phyloP scores from a whole-genome alignment of 495 filamentous ascomycete genomes.

The Polyplosphaeria fusca region DNA sequence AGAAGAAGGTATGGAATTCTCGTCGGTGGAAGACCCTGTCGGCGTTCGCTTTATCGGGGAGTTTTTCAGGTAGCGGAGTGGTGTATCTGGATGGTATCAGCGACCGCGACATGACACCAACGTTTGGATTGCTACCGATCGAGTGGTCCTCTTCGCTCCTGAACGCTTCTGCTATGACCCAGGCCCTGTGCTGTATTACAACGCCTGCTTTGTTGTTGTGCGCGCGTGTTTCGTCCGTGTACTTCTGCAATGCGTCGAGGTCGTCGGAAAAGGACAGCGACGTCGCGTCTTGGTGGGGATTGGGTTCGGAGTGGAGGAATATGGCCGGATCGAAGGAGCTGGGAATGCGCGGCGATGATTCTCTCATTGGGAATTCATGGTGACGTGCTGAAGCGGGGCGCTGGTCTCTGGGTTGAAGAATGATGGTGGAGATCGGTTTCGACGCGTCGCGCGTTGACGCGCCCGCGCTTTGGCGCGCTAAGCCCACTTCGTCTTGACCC shows the following conservation, averaged over 20 bases:
- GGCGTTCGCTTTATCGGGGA: neutral
- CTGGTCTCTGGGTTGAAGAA: no score
- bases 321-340: slow-evolving; percentile 56
- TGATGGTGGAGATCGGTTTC: no score
- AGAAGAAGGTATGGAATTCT: slow-evolving; percentile 27
- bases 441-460: neutral
- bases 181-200: slow-evolving; percentile 63
- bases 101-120: neutral
- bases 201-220: slow-evolving; percentile 50
- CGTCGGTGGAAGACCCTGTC: slow-evolving; percentile 10
- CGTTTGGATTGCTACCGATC: slow-evolving; percentile 39
- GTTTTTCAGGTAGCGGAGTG: slow-evolving; percentile 2
- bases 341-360: slow-evolving; percentile 29
- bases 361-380: slow-evolving; percentile 10
- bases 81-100: slow-evolving; percentile 26
- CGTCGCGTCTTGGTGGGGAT: slow-evolving; percentile 17
- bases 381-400: no score
- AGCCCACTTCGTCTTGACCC: no score
- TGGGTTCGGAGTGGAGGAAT: slow-evolving; percentile 50
- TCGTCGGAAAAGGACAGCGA: slow-evolving; percentile 56
- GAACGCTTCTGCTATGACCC: slow-evolving; percentile 58
- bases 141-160: slow-evolving; percentile 58
- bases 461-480: neutral
- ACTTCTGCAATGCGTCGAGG: slow-evolving; percentile 55
- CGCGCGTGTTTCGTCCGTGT: slow-evolving; percentile 49